These are phyloP conservation scores for Scenedesmus sp. DNA, from an alignment of 163 green algal genomes.

Conservation along the genomic window DNA sequence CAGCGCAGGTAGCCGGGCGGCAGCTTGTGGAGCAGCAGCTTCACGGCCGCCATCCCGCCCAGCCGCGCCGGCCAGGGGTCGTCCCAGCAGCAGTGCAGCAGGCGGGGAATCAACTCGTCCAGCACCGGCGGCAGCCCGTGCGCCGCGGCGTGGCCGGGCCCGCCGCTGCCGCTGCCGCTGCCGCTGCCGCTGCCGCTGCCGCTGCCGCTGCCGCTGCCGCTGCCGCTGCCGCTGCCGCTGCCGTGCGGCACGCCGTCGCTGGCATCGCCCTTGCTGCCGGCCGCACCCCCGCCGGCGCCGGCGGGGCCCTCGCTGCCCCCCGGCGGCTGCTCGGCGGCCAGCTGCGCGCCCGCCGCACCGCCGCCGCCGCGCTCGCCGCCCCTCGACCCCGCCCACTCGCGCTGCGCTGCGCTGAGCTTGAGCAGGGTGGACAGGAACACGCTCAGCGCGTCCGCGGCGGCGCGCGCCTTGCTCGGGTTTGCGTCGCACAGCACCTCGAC, in stretches of 20 bases:
- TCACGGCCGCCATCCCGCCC: constrained; percentile 79
- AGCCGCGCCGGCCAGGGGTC: constrained; percentile 82
- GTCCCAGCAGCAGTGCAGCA: constrained; percentile 93
- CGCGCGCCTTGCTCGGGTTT: constrained; percentile 27
- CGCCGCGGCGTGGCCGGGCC: constrained; percentile 1
- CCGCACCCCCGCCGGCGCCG: not conserved
- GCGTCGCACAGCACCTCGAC: constrained; percentile 66
- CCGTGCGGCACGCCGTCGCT: no score
- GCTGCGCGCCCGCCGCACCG: not conserved
- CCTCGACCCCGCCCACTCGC: not conserved
- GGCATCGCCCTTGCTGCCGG: constrained; percentile 5
- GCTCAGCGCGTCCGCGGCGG: constrained; percentile 71
- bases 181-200: not conserved
- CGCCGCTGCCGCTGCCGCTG: not conserved
- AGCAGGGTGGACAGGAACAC: constrained; percentile 87
- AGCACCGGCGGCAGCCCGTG: constrained; percentile 66
- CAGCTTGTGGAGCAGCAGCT: constrained; percentile 64
- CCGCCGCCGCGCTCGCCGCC: not conserved
- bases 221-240: constrained; percentile 7
- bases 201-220: not conserved
- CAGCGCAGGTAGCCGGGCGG: constrained; percentile 49
- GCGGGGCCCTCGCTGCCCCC: not conserved
- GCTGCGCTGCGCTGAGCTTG: constrained; percentile 52
- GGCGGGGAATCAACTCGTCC: constrained; percentile 77
- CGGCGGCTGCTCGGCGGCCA: not conserved